A percentile compares a stretch with the other conserved stretches of the same genome.
Evolutionary conservation across 2,329 filamentous ascomycete genomes (phyloP).

Genomic region (Colletotrichum gloeosporioides): DNA sequence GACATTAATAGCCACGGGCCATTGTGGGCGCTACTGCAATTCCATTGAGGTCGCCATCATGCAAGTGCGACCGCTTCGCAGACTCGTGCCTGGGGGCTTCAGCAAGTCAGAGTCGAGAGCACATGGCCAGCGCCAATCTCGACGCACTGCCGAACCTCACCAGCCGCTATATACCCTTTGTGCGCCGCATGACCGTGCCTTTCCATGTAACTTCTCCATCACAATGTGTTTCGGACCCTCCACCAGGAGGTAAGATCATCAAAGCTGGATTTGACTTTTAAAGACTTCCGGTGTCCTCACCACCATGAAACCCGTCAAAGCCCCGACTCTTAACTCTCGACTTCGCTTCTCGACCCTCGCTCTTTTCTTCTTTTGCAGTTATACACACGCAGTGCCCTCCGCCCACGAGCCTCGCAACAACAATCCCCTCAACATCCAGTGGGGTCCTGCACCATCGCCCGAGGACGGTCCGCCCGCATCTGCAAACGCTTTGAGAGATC

Average conservation of each 20-base stretch:
- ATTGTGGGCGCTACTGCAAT: slow-evolving; percentile 36
- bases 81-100: slow-evolving; percentile 31
- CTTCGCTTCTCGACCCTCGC: slow-evolving; percentile 24
- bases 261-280: slow-evolving; percentile 28
- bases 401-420: slow-evolving; percentile 27
- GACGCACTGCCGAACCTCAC: slow-evolving; percentile 52
- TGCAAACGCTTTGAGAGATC: slow-evolving; percentile 56
- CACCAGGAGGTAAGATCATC: slow-evolving; percentile 48
- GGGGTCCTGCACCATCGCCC: slow-evolving; percentile 61
- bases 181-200: slow-evolving; percentile 45
- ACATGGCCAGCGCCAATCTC: slow-evolving; percentile 45
- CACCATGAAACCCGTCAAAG: slow-evolving; percentile 47
- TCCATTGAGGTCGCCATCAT: slow-evolving; percentile 41
- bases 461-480: slow-evolving; percentile 67
- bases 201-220: slow-evolving; percentile 52
- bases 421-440: slow-evolving; percentile 53
- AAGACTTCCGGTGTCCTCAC: slow-evolving; percentile 31
- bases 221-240: slow-evolving; percentile 56
- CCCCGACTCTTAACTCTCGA: slow-evolving; percentile 30
- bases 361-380: slow-evolving; percentile 28
- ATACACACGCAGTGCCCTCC: slow-evolving; percentile 34
- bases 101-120: slow-evolving; percentile 49
- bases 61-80: slow-evolving; percentile 37
- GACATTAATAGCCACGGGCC: slow-evolving; percentile 30
- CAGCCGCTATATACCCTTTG: slow-evolving; percentile 64